Base-by-base conservation (phyloP, 2,329 filamentous ascomycete species). In the Colletotrichum tropicale region DNA sequence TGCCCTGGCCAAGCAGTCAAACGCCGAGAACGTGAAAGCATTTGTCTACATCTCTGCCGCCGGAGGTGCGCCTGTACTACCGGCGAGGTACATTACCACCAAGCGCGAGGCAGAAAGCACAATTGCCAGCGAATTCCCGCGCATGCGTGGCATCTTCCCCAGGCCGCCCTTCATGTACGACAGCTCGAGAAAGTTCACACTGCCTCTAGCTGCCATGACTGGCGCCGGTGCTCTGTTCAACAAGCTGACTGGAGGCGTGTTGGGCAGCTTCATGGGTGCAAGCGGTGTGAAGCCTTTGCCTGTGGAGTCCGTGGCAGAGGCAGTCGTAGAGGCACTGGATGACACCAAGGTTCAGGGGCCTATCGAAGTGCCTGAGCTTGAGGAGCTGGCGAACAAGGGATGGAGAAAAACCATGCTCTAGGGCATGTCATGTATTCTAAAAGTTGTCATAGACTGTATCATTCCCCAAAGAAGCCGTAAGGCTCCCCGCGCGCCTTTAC, bases 371-470 rank as follows among this genome's bases (percentile, higher is more conserved):
- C 89, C 92, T 68, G 90, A 95, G 83, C 96, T 99, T 78, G 95
- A 98, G 83, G 90, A 92, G 78, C 85, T 98, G 80, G 96, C 95
- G 13, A 93, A 90, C 75, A 94, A 93, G 82, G 93, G 92, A 5
- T 98, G 97, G 97, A 93, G 97, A 82, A 96, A 94, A 85, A 92
- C 90, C 21, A 98, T 99, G 97, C 85, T 98, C 79, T 98, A 85
- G 89, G 52, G 60, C 48, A 58, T 66, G 66, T 30, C 10, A 21
- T 75, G 48, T 70, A 70, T 68, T 70, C 65, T 56, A 71, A 71
- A 16, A 55, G 18, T 30, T 64, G 58, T 56, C 30, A 67, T 83
- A 83, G 78, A 82, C 76, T 85, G 83, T 86, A 84, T 71, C 73
- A 77, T 79, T 55, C 56, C 77, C 36, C 21, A 30, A 28, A 16